These are phyloP conservation scores for Cercospora canescens DNA, from an alignment of 2,329 filamentous ascomycete genomes.

Conservation along the genomic window DNA sequence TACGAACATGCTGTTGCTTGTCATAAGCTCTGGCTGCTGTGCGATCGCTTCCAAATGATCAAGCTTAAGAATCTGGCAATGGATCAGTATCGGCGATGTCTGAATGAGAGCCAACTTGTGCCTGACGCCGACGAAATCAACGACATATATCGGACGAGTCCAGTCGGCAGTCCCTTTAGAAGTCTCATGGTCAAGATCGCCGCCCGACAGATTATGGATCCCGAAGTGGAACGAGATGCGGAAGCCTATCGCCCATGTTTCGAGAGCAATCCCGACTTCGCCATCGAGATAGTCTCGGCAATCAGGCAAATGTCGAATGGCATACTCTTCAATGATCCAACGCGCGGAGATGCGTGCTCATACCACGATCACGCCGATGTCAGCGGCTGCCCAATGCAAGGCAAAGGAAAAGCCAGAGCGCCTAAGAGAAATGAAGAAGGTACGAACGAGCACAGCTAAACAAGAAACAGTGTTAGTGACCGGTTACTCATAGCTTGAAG, in stretches of 20 bases:
- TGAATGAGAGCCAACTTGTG: conserved; percentile 52
- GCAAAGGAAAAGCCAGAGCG: conserved; percentile 21
- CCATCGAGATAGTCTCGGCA: conserved; percentile 54
- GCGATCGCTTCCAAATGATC: conserved; percentile 52
- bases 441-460: not conserved
- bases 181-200: conserved; percentile 54
- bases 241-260: conserved; percentile 53
- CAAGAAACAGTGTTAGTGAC: not conserved
- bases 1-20: conserved; percentile 57
- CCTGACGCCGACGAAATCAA: conserved; percentile 57
- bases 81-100: conserved; percentile 54
- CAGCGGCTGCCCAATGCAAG: conserved; percentile 19
- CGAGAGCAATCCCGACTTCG: conserved; percentile 51
- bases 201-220: conserved; percentile 60
- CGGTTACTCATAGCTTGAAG: conserved; percentile 25
- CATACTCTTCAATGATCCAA: conserved; percentile 55
- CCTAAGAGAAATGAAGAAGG: conserved; percentile 16
- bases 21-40: conserved; percentile 55
- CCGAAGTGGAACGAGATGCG: conserved; percentile 50
- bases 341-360: conserved; percentile 46
- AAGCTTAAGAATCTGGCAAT: conserved; percentile 56
- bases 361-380: conserved; percentile 53
- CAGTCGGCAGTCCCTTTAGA: conserved; percentile 49
- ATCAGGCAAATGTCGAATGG: conserved; percentile 53
- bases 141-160: conserved; percentile 52